A percentile compares a stretch with the other conserved stretches of the same genome.
These are phyloP conservation scores for Aspergillus homomorphus DNA, from an alignment of 495 filamentous ascomycete species.

Conservation along the genomic window DNA sequence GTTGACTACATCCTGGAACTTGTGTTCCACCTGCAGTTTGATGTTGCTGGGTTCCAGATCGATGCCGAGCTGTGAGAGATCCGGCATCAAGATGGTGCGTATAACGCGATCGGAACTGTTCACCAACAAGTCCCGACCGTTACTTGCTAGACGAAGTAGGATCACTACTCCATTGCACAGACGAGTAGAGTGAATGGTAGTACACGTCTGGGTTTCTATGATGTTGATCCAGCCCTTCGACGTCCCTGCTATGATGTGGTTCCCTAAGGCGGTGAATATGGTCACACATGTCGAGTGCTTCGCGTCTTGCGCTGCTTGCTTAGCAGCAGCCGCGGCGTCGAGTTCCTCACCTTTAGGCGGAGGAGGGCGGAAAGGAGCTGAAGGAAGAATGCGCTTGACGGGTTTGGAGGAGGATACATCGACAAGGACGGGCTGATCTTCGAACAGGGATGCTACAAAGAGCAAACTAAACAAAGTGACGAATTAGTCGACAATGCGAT, in stretches of 20 bases:
- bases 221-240: conserved; percentile 96
- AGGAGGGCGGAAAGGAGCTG: conserved; percentile 67
- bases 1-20: conserved; percentile 97
- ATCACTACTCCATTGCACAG: conserved; percentile 85
- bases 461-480: conserved; percentile 51
- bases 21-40: conserved; percentile 89
- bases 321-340: conserved; percentile 64
- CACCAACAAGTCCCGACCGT: conserved; percentile 79
- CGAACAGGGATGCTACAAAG: conserved; percentile 86
- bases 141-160: conserved; percentile 76
- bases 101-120: conserved; percentile 92
- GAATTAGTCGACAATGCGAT: conserved; percentile 10
- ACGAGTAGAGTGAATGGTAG: conserved; percentile 81
- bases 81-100: conserved; percentile 76
- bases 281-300: conserved; percentile 91
- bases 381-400: conserved; percentile 73
- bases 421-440: conserved; percentile 85
- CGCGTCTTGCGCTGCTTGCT: conserved; percentile 85
- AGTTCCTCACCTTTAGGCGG: conserved; percentile 57
- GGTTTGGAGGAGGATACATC: conserved; percentile 66
- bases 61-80: conserved; percentile 50
- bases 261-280: conserved; percentile 78
- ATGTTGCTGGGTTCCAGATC: conserved; percentile 53
- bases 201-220: conserved; percentile 71
- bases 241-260: conserved; percentile 86